These are phyloP conservation scores for Chaetomium fimeti DNA, from an alignment of 495 filamentous ascomycete species.

Conservation along the genomic window DNA sequence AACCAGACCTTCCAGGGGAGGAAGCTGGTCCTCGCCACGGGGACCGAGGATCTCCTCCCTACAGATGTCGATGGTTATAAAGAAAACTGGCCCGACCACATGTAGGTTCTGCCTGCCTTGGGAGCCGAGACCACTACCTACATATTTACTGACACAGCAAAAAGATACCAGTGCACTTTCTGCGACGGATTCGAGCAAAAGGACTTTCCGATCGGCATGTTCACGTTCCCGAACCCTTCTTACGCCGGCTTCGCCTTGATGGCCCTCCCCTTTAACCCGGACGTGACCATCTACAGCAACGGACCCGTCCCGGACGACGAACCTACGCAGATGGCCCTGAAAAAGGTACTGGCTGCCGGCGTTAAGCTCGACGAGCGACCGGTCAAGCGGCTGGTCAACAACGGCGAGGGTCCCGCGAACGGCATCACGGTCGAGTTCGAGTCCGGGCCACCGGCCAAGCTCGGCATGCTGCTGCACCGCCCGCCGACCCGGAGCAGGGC, in stretches of 20 bases:
- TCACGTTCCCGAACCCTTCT: slow-evolving; percentile 3
- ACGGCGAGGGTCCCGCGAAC: background rate
- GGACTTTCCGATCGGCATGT: background rate
- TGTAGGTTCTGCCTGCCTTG: slow-evolving; percentile 32
- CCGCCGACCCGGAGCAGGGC: background rate
- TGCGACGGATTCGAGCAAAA: slow-evolving; percentile 32
- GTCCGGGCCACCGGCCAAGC: background rate
- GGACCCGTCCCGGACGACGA: slow-evolving; percentile 19
- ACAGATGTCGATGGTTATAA: slow-evolving; percentile 35
- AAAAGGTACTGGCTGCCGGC: background rate
- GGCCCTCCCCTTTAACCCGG: background rate
- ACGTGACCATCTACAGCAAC: slow-evolving; percentile 27
- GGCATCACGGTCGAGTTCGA: slow-evolving; percentile 1
- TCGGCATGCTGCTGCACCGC: slow-evolving; percentile 2
- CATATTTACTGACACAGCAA: background rate
- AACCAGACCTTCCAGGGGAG: slow-evolving; percentile 40
- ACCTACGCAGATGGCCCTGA: slow-evolving; percentile 8
- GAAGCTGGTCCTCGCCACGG: slow-evolving; percentile 53
- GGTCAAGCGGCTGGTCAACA: background rate
- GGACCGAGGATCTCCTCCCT: slow-evolving; percentile 44
- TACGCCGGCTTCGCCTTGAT: background rate
- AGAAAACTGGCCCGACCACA: slow-evolving; percentile 44
- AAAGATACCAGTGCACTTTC: slow-evolving; percentile 33
- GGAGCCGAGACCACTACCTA: background rate
- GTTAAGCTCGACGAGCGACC: background rate